A percentile compares a stretch with the other conserved stretches of the same genome.
phyloP scores from a whole-genome alignment of 1,139 yeast species.

The Nakaseomyces bracarensis region DNA sequence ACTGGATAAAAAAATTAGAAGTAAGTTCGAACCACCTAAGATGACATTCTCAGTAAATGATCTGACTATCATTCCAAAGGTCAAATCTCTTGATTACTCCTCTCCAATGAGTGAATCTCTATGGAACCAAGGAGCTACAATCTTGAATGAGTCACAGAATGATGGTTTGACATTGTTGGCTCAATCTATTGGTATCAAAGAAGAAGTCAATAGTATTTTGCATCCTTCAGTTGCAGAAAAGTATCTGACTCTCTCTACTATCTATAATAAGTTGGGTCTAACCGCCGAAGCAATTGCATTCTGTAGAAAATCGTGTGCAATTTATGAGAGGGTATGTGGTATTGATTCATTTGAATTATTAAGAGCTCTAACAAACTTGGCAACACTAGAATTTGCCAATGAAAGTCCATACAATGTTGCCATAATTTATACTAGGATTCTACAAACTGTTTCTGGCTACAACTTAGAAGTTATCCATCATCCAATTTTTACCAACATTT shows the following conservation, averaged over 20 bases:
- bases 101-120: conserved; percentile 70
- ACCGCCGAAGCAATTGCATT: conserved; percentile 54
- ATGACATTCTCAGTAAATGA: conserved; percentile 51
- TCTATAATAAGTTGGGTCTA: conserved; percentile 55
- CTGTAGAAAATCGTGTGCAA: conserved; percentile 62
- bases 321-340: conserved; percentile 76
- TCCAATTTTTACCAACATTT: conserved; percentile 62
- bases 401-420: conserved; percentile 56
- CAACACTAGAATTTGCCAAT: conserved; percentile 58
- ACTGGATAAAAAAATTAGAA: conserved; percentile 36
- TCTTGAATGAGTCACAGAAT: conserved; percentile 36
- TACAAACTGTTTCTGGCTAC: conserved; percentile 44
- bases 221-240: conserved; percentile 74
- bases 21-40: conserved; percentile 27
- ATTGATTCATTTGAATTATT: conserved; percentile 71
- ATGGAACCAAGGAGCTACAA: conserved; percentile 59
- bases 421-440: conserved; percentile 52
- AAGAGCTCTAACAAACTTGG: conserved; percentile 65
- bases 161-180: conserved; percentile 51
- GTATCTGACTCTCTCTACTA: conserved; percentile 56
- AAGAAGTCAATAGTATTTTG: conserved; percentile 75
- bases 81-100: conserved; percentile 62
- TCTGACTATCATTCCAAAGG: conserved; percentile 62
- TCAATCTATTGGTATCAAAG: conserved; percentile 66
- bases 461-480: conserved; percentile 46